Evolutionary conservation across 495 filamentous ascomycete species (phyloP), one percentile per base, ranked within the genome.

Genomic region (Astrothelium macrocarpum): DNA sequence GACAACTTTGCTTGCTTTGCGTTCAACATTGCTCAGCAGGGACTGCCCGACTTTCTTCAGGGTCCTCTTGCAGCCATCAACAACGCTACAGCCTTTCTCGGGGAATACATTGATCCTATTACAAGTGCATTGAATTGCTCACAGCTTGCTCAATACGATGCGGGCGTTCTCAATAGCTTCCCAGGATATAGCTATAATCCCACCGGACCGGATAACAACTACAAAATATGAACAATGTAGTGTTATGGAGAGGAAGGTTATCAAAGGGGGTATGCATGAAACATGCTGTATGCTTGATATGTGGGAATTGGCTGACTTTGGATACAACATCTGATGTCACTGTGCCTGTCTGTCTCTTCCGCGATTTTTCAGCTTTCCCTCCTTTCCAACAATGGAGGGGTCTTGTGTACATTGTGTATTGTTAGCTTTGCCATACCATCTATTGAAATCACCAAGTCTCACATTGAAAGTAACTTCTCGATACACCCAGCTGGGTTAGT

Each of bases 1-100:
- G 64, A 70, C 59, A 70, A 70, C 58, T 36, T 62, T 12, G 26
- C 59, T 23, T 70, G 68, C 49, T 67, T 70, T 58, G 65, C 59
- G 26, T 70, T 63, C 63, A 63, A 70, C 31, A 46, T 53, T 26
- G 62, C 42, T 10, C 29, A 65, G 42, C 59, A 67, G 34, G 65
- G 31, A 23, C 20, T 64, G 2, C 68, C 65, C 2, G 45, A 42
- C 60, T 43, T 62, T 12, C 53, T 70, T 9, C 14, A 56, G 60
- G 62, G 31, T 18, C 23, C 49, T 10, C 32, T 64, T 31, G 32
- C 60, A 12, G 60, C 64, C 2, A 64, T 69, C 28, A n/a, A 64
- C 10, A 59, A 58, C 16, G 49, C 49, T 28, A 56, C 49, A 28
- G 49, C 49, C 16, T 49, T 69, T 43, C 61, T 69, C 18, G 34